Conservation (phyloP, 2,329 filamentous ascomycete genomes). For the Penicillium sclerotigenum region DNA sequence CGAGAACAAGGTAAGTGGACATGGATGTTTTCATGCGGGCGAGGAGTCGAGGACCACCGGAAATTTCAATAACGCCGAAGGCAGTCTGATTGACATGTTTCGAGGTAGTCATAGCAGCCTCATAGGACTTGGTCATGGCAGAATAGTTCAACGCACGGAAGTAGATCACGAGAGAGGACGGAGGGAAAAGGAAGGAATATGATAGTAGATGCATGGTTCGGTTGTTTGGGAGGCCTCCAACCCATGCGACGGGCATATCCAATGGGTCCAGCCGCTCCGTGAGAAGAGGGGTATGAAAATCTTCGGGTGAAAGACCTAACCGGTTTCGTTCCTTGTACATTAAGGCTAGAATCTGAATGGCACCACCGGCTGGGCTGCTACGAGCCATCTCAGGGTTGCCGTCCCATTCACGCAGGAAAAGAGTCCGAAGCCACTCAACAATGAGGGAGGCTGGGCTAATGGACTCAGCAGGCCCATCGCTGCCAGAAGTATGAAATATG, state of each 20-base stretch:
- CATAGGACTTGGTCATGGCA: conserved; percentile 76
- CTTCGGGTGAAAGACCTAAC: conserved; percentile 63
- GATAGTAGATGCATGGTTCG: conserved; percentile 72
- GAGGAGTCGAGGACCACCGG: conserved; percentile 61
- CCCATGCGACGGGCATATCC: conserved; percentile 70
- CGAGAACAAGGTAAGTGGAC: conserved; percentile 67
- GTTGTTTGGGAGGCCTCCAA: conserved; percentile 58
- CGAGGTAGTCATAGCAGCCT: conserved; percentile 57
- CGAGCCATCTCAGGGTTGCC: conserved; percentile 67
- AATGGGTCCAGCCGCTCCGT: conserved; percentile 72
- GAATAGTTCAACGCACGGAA: conserved; percentile 87
- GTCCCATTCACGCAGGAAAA: conserved; percentile 78
- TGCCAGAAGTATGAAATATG: conserved; percentile 11
- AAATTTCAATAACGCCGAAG: conserved; percentile 42
- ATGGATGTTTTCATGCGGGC: conserved; percentile 64
- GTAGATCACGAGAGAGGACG: conserved; percentile 70
- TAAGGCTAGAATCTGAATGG: conserved; percentile 67
- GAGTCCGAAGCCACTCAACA: conserved; percentile 53
- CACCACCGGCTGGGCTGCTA: conserved; percentile 71
- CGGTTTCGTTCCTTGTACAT: conserved; percentile 70
- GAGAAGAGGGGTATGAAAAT: conserved; percentile 73
- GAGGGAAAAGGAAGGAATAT: conserved; percentile 75
- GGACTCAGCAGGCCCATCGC: conserved; percentile 11
- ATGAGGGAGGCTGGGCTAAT: conserved; percentile 35
- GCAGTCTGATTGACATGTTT: conserved; percentile 47